Base-by-base conservation (phyloP, 116 monocot genomes). In the Zostera marina region DNA sequence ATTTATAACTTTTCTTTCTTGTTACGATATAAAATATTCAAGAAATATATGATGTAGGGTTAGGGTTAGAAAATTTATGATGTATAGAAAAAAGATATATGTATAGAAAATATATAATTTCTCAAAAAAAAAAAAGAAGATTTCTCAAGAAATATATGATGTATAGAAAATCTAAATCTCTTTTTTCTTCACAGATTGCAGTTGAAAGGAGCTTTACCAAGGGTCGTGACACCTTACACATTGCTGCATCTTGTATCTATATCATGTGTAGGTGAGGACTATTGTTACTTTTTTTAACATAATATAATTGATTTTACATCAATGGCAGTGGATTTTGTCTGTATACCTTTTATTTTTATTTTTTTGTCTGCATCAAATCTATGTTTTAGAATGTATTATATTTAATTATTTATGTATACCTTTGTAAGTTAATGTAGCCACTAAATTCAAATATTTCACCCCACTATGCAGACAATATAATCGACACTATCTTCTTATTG, bases 201-300 rank as follows among this genome's bases (percentile, higher is more conserved):
- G 73, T 91, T 54, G 86, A 91, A 23, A 66, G 75, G 49, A 75
- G 68, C 48, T 91, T 96, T 63, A 96, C 89, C 0, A 88, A 62
- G 64, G 94, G 94, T 0, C 79, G 94, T 8, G 68, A 69, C 69
- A 76, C 71, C 55, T 53, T 77, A 59, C 82, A 96, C 52, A 85
- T 89, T 75, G 94, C 89, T 24, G 94, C 94, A 79, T 73, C 79
- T 54, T 91, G 91, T 62, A 60, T 91, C 25, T 91, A 91, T 56
- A 74, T 91, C 63, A 82, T 80, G 59, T 91, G 91, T 62, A 60
- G 91, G 86, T 85, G 66, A 67, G 45, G 17, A 42, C 41, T 52
- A 14, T 8, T n/a, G 14, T 5, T 25, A 38, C n/a, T 40, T 49
- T 20, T 49, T 49, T 17, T 17, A 20, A 49, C 49, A 48, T 47